These are phyloP conservation scores for Coniophora puteana DNA, from an alignment of 1,284 basidiomycete genomes.

Conservation along the genomic window DNA sequence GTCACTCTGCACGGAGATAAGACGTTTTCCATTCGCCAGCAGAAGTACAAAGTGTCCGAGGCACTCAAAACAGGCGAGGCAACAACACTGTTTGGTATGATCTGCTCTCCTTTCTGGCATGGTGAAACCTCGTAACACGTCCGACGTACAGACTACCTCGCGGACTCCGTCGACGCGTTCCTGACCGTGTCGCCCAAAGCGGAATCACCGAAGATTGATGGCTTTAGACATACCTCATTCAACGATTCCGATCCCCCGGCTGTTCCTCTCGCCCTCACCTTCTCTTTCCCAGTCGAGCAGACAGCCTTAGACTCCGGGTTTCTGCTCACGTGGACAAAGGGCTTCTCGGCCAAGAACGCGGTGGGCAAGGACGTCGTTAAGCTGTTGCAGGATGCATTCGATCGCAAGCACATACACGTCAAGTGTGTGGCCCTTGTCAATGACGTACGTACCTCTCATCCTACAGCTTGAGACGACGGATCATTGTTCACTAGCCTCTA, in stretches of 20 bases:
- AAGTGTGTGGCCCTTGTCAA: constrained; percentile 94
- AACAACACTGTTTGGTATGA: constrained; percentile 75
- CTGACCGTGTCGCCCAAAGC: constrained; percentile 54
- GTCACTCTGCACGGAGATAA: constrained; percentile 87
- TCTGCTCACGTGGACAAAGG: constrained; percentile 97
- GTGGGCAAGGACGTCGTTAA: constrained; percentile 91
- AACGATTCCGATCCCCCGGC: constrained; percentile 39
- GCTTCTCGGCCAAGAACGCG: constrained; percentile 88
- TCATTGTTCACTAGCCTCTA: constrained; percentile 3
- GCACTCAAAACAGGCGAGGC: constrained; percentile 88
- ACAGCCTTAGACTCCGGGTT: constrained; percentile 88
- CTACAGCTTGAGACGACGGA: too few relatives aligned
- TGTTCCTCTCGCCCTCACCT: constrained; percentile 88
- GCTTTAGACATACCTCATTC: constrained; percentile 19
- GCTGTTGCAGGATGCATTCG: constrained; percentile 90
- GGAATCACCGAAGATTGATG: constrained; percentile 17
- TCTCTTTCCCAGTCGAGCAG: constrained; percentile 97
- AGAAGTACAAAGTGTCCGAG: constrained; percentile 93
- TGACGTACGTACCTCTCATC: constrained; percentile 68
- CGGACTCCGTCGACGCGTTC: constrained; percentile 93
- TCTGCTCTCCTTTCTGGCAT: constrained; percentile 2
- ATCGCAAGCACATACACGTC: constrained; percentile 92
- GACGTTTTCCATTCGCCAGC: constrained; percentile 84
- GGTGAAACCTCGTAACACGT: constrained; percentile 4
- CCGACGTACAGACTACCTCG: constrained; percentile 78